Percentiles rank a stretch among this genome's conserved stretches.
These are phyloP conservation scores for Avena sativa DNA, from an alignment of 176 grass and related monocot species.

Conservation along the genomic window DNA sequence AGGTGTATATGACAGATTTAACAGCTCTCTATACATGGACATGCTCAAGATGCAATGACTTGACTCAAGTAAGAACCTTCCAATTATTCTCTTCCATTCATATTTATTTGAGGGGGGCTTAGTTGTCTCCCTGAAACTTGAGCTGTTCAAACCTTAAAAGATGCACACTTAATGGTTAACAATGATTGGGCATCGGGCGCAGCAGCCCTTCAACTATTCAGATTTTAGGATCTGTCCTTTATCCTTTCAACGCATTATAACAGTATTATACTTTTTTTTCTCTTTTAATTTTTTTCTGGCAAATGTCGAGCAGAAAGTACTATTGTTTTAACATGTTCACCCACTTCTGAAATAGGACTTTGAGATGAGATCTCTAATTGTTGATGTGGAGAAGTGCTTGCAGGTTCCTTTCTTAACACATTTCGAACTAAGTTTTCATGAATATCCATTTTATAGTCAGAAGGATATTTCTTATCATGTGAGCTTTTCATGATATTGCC, in stretches of 20 bases:
- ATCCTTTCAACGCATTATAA: background rate
- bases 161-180: background rate
- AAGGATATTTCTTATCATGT: conserved; percentile 26
- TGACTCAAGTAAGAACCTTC: conserved; percentile 69
- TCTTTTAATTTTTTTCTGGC: conserved; percentile 13
- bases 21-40: conserved; percentile 72
- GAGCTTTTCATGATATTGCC: conserved; percentile 7
- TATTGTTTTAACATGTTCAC: conserved; percentile 39
- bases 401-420: conserved; percentile 62
- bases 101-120: conserved; percentile 11
- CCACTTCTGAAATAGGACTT: conserved; percentile 68
- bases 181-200: background rate
- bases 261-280: background rate
- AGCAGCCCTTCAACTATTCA: background rate
- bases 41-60: conserved; percentile 81
- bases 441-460: background rate
- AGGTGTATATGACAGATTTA: conserved; percentile 82
- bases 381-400: conserved; percentile 87
- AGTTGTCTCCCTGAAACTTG: background rate
- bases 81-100: conserved; percentile 30
- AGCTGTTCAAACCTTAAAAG: conserved; percentile 4
- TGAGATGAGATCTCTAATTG: conserved; percentile 87
- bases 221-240: background rate
- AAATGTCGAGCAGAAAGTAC: background rate
- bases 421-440: conserved; percentile 26